Evolutionary conservation across 176 grass and related monocot genomes (phyloP), one percentile per base, ranked within the genome.

Genomic region (Guadua angustifolia): DNA sequence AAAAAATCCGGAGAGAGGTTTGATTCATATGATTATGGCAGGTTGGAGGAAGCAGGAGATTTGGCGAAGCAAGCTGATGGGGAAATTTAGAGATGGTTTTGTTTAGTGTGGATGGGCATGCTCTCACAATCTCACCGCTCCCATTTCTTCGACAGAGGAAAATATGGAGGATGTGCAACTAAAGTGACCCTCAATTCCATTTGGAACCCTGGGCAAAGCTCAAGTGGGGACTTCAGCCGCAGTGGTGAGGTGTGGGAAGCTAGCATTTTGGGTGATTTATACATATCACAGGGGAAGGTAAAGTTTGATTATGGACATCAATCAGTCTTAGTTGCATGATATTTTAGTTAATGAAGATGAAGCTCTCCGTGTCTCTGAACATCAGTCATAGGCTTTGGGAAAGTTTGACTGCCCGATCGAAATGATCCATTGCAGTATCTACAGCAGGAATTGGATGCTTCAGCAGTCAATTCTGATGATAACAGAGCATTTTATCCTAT

Each of bases 171-270:
- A 89, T 88, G 84, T 99, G 85, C 91, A 98, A 66, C 82, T 98
- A 53, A 79, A 29, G 87, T 76, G 88, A 91, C 3, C 97, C 93
- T 0, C 97, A 96, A 61, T 99, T 99, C 74, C 97, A 96, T 77
- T 78, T 99, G 79, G 97, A 93, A 29, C 97, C 97, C 97, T 73
- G 97, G 97, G 38, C 74, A 99, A 75, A 91, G 88, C 84, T 87
- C 89, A 12, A 88, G 86, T 73, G 91, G 88, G 11, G 96, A 95
- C 18, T 95, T 99, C 66, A 78, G 80, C 39, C 72, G 58, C 38
- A 90, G 79, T 66, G 91, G 83, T 52, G 91, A 92, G 87, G 86
- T 94, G 50, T 99, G 96, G 96, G 93, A 95, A 76, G 52, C 91
- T 85, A 83, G 86, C 42, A 88, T 94, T 61, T 83, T 99, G 62